These are phyloP conservation scores for Verticillium nubilum DNA, from an alignment of 2,329 filamentous ascomycete genomes.

Conservation along the genomic window DNA sequence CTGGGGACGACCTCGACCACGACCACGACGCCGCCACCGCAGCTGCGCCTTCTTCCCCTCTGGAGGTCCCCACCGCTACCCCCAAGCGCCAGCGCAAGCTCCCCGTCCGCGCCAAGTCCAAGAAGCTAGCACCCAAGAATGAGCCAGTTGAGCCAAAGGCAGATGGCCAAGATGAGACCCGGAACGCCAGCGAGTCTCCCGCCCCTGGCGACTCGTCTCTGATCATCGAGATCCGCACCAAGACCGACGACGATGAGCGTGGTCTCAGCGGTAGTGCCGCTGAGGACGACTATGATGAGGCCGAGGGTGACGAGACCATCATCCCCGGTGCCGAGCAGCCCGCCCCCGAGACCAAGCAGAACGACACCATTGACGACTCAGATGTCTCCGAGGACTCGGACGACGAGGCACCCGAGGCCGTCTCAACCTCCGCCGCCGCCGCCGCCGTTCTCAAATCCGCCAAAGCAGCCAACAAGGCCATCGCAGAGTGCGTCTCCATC, in stretches of 20 bases:
- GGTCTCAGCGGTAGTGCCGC: neutral
- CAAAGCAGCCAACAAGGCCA: constrained; percentile 41
- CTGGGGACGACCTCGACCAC: neutral
- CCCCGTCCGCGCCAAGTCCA: constrained; percentile 7
- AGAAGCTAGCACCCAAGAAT: neutral
- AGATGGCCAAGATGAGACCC: constrained; percentile 1
- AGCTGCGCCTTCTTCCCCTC: neutral
- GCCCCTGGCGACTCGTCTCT: constrained; percentile 1
- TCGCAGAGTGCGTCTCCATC: constrained; percentile 39
- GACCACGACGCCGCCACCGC: neutral
- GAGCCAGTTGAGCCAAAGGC: neutral
- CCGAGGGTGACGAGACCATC: constrained; percentile 1
- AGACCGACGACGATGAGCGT: neutral
- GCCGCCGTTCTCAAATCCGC: constrained; percentile 38
- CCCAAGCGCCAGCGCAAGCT: constrained; percentile 13
- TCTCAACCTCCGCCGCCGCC: constrained; percentile 47
- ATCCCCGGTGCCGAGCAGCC: constrained; percentile 7
- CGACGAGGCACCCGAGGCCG: constrained; percentile 50
- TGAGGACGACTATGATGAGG: neutral
- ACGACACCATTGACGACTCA: constrained; percentile 9
- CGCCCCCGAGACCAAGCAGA: constrained; percentile 8
- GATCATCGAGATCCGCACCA: neutral
- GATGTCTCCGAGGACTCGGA: constrained; percentile 36
- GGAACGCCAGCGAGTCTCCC: constrained; percentile 3
- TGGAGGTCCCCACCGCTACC: neutral